Evolutionary conservation across 345 rosid genomes (phyloP).

Genomic region (Euclidium syriacum): DNA sequence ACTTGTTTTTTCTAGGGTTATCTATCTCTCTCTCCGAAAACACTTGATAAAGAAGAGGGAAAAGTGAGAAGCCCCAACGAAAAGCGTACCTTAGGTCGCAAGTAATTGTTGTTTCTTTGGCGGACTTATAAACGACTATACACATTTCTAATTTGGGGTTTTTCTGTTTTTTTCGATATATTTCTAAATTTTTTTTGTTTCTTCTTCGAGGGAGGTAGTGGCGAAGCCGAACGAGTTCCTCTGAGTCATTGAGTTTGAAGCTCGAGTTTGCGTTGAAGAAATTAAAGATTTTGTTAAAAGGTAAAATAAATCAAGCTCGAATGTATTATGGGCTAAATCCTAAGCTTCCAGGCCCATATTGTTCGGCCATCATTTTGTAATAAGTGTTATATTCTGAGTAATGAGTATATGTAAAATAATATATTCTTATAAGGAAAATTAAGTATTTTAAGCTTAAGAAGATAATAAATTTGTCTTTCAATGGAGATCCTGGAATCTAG

Average conservation of each 20-base stretch:
- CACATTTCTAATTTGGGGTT: background rate
- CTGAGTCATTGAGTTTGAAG: too few relatives aligned
- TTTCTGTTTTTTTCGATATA: background rate
- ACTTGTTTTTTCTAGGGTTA: background rate
- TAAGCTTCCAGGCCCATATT: too few relatives aligned
- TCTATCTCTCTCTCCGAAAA: background rate
- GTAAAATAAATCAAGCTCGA: too few relatives aligned
- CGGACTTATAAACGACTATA: background rate
- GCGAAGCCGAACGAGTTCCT: too few relatives aligned
- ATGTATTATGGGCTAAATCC: too few relatives aligned
- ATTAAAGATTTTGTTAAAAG: too few relatives aligned
- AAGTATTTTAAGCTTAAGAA: background rate
- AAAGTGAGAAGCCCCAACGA: background rate
- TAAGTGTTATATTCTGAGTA: too few relatives aligned
- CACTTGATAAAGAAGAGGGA: slow-evolving; percentile 45
- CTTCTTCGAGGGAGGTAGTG: too few relatives aligned
- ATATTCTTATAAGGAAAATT: background rate
- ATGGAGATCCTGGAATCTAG: slow-evolving; percentile 21
- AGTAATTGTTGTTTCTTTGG: slow-evolving; percentile 40
- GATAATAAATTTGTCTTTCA: slow-evolving; percentile 1
- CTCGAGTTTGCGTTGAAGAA: too few relatives aligned
- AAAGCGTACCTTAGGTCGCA: slow-evolving; percentile 53
- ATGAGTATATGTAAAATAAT: background rate
- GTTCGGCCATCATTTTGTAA: too few relatives aligned
- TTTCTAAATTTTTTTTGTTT: background rate